A percentile compares a stretch with the other conserved stretches of the same genome.
phyloP scores from a whole-genome alignment of 179 eudicot genomes.

The Kewa caespitosa region DNA sequence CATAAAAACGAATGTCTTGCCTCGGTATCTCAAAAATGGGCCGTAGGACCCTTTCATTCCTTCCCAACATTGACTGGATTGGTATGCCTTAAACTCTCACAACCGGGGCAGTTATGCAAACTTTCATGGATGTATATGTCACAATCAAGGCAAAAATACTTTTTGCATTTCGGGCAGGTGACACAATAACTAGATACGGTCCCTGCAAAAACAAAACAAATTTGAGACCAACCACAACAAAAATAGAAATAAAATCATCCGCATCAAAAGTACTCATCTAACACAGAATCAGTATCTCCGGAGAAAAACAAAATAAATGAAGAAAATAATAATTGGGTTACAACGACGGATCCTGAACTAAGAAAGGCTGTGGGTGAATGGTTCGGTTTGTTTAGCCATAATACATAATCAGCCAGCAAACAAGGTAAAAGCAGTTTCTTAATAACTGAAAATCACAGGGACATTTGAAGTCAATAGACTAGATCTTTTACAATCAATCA shows the following conservation, averaged over 20 bases:
- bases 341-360: background rate
- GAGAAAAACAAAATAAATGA: background rate
- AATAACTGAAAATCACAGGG: background rate
- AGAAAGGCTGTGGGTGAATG: background rate
- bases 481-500: background rate
- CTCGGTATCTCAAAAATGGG: too few species aligned
- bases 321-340: background rate
- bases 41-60: slow-evolving; percentile 22
- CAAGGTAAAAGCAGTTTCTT: background rate
- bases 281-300: background rate
- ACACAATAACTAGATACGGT: slow-evolving; percentile 50
- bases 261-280: background rate
- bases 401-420: background rate
- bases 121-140: slow-evolving; percentile 94
- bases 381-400: background rate
- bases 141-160: slow-evolving; percentile 80
- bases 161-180: slow-evolving; percentile 77
- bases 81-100: slow-evolving; percentile 68
- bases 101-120: slow-evolving; percentile 94
- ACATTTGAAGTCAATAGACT: background rate
- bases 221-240: background rate
- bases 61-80: slow-evolving; percentile 25
- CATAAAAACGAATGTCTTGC: too few species aligned
- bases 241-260: background rate
- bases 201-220: slow-evolving; percentile 47